Evolutionary conservation across 441 rosid genomes (phyloP), one percentile per base, ranked within the genome.

Genomic region (Gossypium lobatum): DNA sequence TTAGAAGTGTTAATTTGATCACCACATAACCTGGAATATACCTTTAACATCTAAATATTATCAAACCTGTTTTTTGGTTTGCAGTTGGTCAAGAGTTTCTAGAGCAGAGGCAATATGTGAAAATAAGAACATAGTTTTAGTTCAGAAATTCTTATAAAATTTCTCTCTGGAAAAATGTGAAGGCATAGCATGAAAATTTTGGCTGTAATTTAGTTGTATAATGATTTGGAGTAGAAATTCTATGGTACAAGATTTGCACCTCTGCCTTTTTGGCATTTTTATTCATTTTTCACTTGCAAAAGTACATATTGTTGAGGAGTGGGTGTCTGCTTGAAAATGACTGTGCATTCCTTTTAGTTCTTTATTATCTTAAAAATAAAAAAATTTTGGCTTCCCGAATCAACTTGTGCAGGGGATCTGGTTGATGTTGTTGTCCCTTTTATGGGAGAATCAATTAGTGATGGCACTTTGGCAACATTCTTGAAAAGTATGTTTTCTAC

Each of bases 401-500:
- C 20, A 34, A 3, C 31, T 55, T 53, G 50, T 64, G 64, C 50
- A 95, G 98, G 88, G 63, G 96, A 95, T 87, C 73, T 82, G 62
- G 90, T 91, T 77, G 92, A 91, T 71, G 99, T 87, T 77, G 92
- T 93, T 75, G 98, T 91, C 64, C 97, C 98, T 74, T 88, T 84
- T 77, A 94, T 94, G 97, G 98, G 96, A 71, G 99, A 95, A 90
- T 95, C 99, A 65, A 93, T 95, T 78, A 88, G 92, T 14, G 99
- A 95, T 86, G 99, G 99, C 58, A 93, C 98, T 58, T 58, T 58
- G 34, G 63, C 63, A 58, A 58, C 63, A 58, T 58, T 58, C 63
- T 23, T 95, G 80, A 95, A 93, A 82, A 85, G 99, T 91, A 90
- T 71, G 87, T 48, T 72, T 75, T 72, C 74, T 34, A 3, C 58